These are phyloP conservation scores for Syncephalis plumigaleata DNA, from an alignment of 371 early-diverging fungal genomes.

Conservation along the genomic window DNA sequence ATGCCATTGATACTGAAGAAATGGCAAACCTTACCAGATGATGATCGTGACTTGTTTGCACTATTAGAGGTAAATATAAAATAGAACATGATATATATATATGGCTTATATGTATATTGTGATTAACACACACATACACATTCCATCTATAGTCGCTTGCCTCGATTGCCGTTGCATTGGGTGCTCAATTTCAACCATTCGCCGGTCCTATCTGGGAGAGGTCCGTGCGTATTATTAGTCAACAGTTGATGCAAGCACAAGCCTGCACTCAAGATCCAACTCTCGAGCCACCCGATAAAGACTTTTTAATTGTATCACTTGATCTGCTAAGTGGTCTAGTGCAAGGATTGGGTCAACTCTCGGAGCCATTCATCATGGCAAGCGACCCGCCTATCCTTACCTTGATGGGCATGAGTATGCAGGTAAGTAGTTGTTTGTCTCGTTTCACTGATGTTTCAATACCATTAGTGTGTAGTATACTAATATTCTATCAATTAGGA, in stretches of 20 bases:
- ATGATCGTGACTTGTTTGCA: conserved; percentile 75
- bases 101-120: too few relatives aligned
- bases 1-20: conserved; percentile 73
- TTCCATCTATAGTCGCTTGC: conserved; percentile 46
- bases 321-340: conserved; percentile 85
- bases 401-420: conserved; percentile 60
- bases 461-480: too few relatives aligned
- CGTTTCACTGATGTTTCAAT: neutral
- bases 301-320: conserved; percentile 85
- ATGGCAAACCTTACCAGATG: conserved; percentile 60
- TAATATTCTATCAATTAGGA: conserved; percentile 15
- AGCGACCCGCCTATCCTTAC: conserved; percentile 55
- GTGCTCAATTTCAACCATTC: conserved; percentile 65
- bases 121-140: too few relatives aligned
- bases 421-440: conserved; percentile 20
- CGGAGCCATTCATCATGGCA: conserved; percentile 50
- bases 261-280: conserved; percentile 35
- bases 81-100: neutral
- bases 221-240: conserved; percentile 61
- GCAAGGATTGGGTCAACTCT: conserved; percentile 67
- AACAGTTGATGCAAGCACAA: conserved; percentile 49
- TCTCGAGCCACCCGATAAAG: conserved; percentile 67
- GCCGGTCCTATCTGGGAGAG: conserved; percentile 72
- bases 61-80: conserved; percentile 51
- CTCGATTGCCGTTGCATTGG: conserved; percentile 71